Evolutionary conservation across 202 grass and related monocot species (phyloP).

Genomic region (Tripidium arundinaceum): DNA sequence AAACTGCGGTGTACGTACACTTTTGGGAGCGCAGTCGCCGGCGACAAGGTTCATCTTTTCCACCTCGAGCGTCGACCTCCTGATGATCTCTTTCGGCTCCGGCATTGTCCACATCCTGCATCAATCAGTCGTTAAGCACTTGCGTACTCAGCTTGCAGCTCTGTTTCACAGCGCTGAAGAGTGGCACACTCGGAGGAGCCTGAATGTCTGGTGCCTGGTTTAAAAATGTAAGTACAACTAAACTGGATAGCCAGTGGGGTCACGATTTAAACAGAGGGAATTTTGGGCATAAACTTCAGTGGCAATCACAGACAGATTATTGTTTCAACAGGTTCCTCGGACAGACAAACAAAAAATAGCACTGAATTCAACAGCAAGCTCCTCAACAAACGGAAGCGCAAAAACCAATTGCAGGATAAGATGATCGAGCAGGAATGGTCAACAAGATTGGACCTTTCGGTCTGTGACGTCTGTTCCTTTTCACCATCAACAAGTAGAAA

Average conservation of each 20-base stretch:
- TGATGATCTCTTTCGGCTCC: slow-evolving; percentile 71
- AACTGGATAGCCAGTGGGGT: too few species aligned
- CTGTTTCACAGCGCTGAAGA: neutral
- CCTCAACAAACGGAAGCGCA: neutral
- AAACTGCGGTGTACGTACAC: slow-evolving; percentile 31
- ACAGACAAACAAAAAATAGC: neutral
- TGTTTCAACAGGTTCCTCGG: too few species aligned
- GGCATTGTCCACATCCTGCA: slow-evolving; percentile 92
- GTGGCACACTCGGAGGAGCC: neutral
- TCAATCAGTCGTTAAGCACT: neutral
- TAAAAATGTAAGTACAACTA: neutral
- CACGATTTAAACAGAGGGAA: neutral
- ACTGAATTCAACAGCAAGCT: neutral
- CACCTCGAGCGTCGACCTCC: slow-evolving; percentile 47
- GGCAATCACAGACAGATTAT: neutral
- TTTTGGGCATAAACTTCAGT: neutral
- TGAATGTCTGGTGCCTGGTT: neutral
- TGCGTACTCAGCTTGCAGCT: neutral
- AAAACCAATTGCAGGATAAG: neutral
- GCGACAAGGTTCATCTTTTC: slow-evolving; percentile 56
- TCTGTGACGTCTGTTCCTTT: neutral
- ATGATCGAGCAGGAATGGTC: neutral
- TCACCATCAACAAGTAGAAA: neutral
- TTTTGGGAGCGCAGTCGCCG: slow-evolving; percentile 53
- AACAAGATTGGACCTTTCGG: neutral